phyloP scores from a whole-genome alignment of 129 eudicot genomes.

The Glebionis coronaria region DNA sequence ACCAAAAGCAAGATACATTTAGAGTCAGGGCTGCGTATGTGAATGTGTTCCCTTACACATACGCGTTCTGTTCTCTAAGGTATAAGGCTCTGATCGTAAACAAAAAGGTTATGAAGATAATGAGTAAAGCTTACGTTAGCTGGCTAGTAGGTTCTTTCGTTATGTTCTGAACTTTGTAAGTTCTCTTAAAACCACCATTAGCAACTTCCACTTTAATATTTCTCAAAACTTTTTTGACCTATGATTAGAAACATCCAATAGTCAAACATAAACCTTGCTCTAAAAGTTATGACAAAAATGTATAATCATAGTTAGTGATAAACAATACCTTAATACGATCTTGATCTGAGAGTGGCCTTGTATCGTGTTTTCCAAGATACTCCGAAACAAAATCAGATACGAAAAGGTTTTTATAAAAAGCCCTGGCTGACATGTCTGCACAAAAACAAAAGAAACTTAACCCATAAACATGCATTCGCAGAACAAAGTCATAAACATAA shows the following conservation, averaged over 20 bases:
- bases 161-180: conserved; percentile 37
- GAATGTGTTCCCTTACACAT: too few species aligned
- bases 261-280: too few species aligned
- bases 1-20: too few species aligned
- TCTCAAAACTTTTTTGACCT: conserved; percentile 55
- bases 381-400: conserved; percentile 46
- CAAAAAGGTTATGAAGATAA: neutral
- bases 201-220: conserved; percentile 42
- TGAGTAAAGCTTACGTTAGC: conserved; percentile 36
- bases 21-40: too few species aligned
- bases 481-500: neutral
- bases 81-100: neutral
- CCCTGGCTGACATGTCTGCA: conserved; percentile 71
- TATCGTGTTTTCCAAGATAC: conserved; percentile 31
- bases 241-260: neutral
- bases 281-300: neutral
- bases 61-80: too few species aligned
- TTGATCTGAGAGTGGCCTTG: conserved; percentile 48
- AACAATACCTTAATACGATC: conserved; percentile 55
- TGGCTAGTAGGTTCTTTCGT: conserved; percentile 27
- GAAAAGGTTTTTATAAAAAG: conserved; percentile 37
- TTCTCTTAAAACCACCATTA: conserved; percentile 17
- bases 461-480: neutral
- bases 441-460: neutral
- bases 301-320: neutral